Conservation (phyloP, 2,329 filamentous ascomycete genomes). For the Colletotrichum euphorbiae region DNA sequence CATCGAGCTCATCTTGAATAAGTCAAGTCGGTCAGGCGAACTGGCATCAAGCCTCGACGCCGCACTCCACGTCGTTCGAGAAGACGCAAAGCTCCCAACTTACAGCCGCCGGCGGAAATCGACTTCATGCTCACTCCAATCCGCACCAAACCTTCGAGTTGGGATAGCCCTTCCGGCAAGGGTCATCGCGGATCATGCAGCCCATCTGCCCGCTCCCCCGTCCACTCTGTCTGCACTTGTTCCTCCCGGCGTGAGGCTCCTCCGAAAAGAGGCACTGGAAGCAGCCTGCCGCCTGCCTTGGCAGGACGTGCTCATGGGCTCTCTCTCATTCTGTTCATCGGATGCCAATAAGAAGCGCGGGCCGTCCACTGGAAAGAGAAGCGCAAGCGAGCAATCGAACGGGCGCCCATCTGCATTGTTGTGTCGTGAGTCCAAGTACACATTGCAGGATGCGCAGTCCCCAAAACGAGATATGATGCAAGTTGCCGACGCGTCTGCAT, state of each 20-base stretch:
- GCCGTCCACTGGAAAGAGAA: background rate
- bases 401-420: background rate
- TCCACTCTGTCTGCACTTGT: background rate
- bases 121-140: slow-evolving; percentile 29
- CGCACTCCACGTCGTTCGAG: slow-evolving; percentile 26
- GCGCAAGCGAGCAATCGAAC: background rate
- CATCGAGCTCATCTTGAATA: background rate
- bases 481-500: background rate
- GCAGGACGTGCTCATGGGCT: background rate
- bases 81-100: slow-evolving; percentile 18
- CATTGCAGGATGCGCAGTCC: background rate
- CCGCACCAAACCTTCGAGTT: slow-evolving; percentile 13
- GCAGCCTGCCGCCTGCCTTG: background rate
- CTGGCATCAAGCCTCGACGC: slow-evolving; percentile 31
- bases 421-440: background rate
- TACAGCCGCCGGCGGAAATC: slow-evolving; percentile 4
- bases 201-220: slow-evolving; percentile 7
- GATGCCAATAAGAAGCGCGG: background rate
- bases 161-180: slow-evolving; percentile 22
- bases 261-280: background rate
- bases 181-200: slow-evolving; percentile 25
- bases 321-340: background rate
- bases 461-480: slow-evolving; percentile 1
- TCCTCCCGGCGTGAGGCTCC: slow-evolving; percentile 5
- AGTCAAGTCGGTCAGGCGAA: slow-evolving; percentile 5